Evolutionary conservation across 441 rosid species (phyloP), one percentile per base, ranked within the genome.

Genomic region (Geranium incanum): DNA sequence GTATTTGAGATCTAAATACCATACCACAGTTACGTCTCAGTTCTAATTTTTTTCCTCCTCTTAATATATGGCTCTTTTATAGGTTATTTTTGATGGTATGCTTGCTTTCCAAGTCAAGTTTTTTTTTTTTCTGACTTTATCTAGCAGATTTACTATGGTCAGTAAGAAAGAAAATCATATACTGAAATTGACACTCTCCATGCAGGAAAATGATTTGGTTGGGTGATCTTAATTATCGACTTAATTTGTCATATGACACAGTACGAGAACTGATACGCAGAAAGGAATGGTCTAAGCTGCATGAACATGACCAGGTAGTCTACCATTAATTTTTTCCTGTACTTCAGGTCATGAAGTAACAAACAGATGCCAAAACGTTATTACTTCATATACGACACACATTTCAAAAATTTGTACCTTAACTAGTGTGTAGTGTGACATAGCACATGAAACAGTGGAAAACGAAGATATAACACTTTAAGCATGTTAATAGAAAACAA

Each of bases 191-290:
- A 5, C 63, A 57, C 7, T 57, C 63, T 70, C 76, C 41, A 8
- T 84, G 83, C 86, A 89, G 94, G 63, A 84, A 84, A 82, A 79
- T 95, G 62, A 83, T 95, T 37, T 95, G 97, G 99, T 77, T 95
- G 70, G 99, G 99, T 36, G 99, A 95, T 80, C 82, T 95, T 74
- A 95, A 95, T 78, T 95, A 90, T 76, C 89, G 99, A 15, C 85
- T 95, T 77, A 92, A 87, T 79, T 69, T 90, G 80, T 81, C 97
- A 0, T 92, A 92, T 71, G 91, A 95, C 69, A 81, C 81, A 82
- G 80, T 85, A 57, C 79, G 80, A 62, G 94, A 90, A 64, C 81
- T 90, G 43, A 86, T 95, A 67, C 81, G 86, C 66, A 82, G 68
- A 80, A 84, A 76, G 83, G 84, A 89, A 72, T 95, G 97, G 96